Percentiles rank a stretch among this genome's conserved stretches.
phyloP scores from a whole-genome alignment of 2,329 filamentous ascomycete genomes.

The Colletotrichum echinochloae region DNA sequence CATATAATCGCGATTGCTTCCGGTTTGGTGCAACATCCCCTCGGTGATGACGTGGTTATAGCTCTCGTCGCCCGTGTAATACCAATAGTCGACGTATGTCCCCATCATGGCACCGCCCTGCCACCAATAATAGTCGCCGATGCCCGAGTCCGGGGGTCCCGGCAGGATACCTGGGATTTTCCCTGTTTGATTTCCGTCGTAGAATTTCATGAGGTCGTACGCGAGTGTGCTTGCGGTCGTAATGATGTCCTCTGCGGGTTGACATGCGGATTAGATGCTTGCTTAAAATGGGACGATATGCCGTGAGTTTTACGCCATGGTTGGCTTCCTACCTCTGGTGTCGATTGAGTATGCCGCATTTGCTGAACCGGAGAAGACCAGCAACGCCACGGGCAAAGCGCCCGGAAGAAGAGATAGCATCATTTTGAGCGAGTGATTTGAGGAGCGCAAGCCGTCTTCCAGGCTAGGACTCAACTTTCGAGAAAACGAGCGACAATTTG shows the following conservation, averaged over 20 bases:
- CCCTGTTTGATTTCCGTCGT: slow-evolving; percentile 59
- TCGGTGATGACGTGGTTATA: slow-evolving; percentile 68
- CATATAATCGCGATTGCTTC: slow-evolving; percentile 66
- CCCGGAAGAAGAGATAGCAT: slow-evolving; percentile 8
- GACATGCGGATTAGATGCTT: background rate
- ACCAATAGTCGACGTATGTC: slow-evolving; percentile 73
- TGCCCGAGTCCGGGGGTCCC: slow-evolving; percentile 53
- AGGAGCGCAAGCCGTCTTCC: background rate
- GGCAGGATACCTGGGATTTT: slow-evolving; percentile 61
- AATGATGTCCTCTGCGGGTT: slow-evolving; percentile 52
- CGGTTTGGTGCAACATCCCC: slow-evolving; percentile 65
- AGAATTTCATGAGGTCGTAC: slow-evolving; percentile 60
- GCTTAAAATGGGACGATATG: background rate
- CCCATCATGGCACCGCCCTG: slow-evolving; percentile 73
- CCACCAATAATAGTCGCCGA: slow-evolving; percentile 73
- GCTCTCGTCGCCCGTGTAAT: slow-evolving; percentile 67
- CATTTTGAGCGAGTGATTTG: slow-evolving; percentile 19
- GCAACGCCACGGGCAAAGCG: slow-evolving; percentile 23
- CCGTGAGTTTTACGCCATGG: too few relatives aligned
- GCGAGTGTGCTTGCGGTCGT: slow-evolving; percentile 54
- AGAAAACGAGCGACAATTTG: slow-evolving; percentile 7
- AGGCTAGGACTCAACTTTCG: background rate
- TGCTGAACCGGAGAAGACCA: slow-evolving; percentile 14
- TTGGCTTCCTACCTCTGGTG: slow-evolving; percentile 22
- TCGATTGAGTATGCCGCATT: slow-evolving; percentile 33